Evolutionary conservation across 345 rosid species (phyloP), one percentile per base, ranked within the genome.

Genomic region (Citrus unshiu): DNA sequence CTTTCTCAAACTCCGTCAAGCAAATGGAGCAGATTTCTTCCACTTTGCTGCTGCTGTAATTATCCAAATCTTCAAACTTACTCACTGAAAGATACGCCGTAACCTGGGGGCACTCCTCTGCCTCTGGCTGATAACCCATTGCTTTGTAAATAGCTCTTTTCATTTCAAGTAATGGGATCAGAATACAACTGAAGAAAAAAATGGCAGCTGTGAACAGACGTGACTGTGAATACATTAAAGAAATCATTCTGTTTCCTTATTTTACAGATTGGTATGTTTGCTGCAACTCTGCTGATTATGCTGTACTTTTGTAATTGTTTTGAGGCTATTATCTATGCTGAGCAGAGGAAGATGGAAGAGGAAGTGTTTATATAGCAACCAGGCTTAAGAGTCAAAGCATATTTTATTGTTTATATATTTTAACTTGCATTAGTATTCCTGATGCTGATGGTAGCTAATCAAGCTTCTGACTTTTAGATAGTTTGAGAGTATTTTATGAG

Each of bases 11-110:
- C 65, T 88, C 91, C 78, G 54, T 80, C 80, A 92, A 80, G 84
- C 98, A 94, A 69, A 94, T 88, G 46, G 93, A 82, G 75, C 98
- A 91, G 34, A n/a, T 68, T n/a, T 68, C 82, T 22, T 70, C 88
- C 12, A 29, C 79, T 2, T 3, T 46, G 21, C 9, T 14, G 7
- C 75, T 9, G 21, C 39, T 9, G 25, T 60, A 56, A n/a, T 24
- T 59, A 29, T 73, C 72, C 84, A 83, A 65, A 70, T 83, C 90
- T 75, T 79, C 64, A 13, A 82, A 89, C 85, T 82, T 80, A 46
- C 83, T 75, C 67, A 61, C 82, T 4, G 85, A 82, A 34, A 88
- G 86, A 37, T 63, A 66, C 2, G 69, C 72, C 46, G n/a, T 43
- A 40, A 9, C 19, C 77, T 39, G 49, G 72, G 74, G 22, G 68